Percentiles rank a stretch among this genome's conserved stretches.
Conservation (phyloP, 1,284 basidiomycete species). For the Cutaneotrichosporon cutaneum region DNA sequence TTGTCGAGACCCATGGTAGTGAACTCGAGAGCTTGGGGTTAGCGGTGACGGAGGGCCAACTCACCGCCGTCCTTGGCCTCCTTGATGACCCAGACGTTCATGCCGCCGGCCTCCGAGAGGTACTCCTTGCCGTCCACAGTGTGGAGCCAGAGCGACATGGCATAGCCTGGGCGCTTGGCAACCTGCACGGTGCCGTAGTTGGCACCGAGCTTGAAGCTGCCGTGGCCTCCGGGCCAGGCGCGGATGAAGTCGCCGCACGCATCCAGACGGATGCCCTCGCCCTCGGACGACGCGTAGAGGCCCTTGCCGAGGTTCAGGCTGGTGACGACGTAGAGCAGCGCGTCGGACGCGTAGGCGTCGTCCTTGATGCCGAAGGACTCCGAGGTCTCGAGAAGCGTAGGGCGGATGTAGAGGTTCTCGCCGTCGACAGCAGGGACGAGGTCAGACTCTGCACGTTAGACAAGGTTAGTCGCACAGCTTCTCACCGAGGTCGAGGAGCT, state of each 20-base stretch:
- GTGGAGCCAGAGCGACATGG: conserved; percentile 51
- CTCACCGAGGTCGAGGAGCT: conserved; percentile 46
- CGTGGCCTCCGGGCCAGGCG: conserved; percentile 50
- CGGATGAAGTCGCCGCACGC: conserved; percentile 47
- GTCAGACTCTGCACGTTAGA: conserved; percentile 14
- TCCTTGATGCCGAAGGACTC: conserved; percentile 51
- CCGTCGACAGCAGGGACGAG: conserved; percentile 45
- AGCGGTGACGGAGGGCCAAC: no score
- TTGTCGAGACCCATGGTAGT: conserved; percentile 48
- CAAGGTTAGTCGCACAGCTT: conserved; percentile 6
- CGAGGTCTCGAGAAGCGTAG: conserved; percentile 48
- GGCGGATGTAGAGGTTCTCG: conserved; percentile 49
- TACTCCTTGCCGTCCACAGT: conserved; percentile 37
- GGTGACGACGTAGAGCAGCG: conserved; percentile 47
- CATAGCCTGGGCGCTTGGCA: conserved; percentile 47
- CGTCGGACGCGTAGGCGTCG: conserved; percentile 45
- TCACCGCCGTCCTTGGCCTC: conserved; percentile 44
- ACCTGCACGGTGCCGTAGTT: conserved; percentile 50
- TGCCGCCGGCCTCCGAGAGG: conserved; percentile 49
- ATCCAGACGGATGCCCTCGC: conserved; percentile 40
- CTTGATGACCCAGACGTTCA: conserved; percentile 51
- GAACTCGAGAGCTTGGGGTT: conserved; percentile 48
- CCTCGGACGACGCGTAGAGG: conserved; percentile 39
- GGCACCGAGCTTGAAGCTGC: conserved; percentile 49
- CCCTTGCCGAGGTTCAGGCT: conserved; percentile 45